These are phyloP conservation scores for Macadamia tetraphylla DNA, from an alignment of 164 flowering plant species.

Conservation along the genomic window DNA sequence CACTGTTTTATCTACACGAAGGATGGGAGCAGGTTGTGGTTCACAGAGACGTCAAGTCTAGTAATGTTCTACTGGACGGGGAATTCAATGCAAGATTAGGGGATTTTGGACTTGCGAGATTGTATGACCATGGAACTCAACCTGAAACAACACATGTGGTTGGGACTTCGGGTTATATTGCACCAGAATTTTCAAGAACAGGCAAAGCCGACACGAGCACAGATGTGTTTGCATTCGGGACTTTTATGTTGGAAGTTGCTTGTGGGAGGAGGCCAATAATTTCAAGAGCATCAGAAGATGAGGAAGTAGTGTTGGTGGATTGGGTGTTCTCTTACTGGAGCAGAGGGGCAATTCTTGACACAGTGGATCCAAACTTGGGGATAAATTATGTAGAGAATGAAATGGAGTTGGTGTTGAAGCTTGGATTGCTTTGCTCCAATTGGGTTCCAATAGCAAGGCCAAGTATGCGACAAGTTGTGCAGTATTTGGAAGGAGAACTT, in stretches of 20 bases:
- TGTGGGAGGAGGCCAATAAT: slow-evolving; percentile 37
- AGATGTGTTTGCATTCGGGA: slow-evolving; percentile 36
- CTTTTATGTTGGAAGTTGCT: slow-evolving; percentile 33
- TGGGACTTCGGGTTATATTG: slow-evolving; percentile 37
- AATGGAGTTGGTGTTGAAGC: slow-evolving; percentile 18
- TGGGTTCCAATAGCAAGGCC: too few species aligned
- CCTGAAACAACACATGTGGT: slow-evolving; percentile 28
- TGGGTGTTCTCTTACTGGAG: slow-evolving; percentile 22
- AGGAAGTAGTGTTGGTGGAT: slow-evolving; percentile 22
- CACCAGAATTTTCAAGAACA: slow-evolving; percentile 30
- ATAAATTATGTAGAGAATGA: slow-evolving; percentile 8
- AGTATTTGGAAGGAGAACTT: too few species aligned
- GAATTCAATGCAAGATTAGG: slow-evolving; percentile 32
- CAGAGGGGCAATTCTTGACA: slow-evolving; percentile 8
- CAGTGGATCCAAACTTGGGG: slow-evolving; percentile 14
- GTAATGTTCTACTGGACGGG: slow-evolving; percentile 31
- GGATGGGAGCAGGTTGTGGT: slow-evolving; percentile 37
- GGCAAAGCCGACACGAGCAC: slow-evolving; percentile 30
- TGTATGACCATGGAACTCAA: slow-evolving; percentile 28
- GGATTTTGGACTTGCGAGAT: slow-evolving; percentile 35
- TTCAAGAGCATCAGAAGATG: not conserved
- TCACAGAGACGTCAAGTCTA: slow-evolving; percentile 40
- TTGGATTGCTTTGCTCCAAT: slow-evolving; percentile 21
- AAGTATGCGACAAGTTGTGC: too few species aligned
- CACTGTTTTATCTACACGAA: slow-evolving; percentile 31